Evolutionary conservation across 2,329 filamentous ascomycete genomes (phyloP), one percentile per base, ranked within the genome.

Genomic region (Exophiala spinifera): DNA sequence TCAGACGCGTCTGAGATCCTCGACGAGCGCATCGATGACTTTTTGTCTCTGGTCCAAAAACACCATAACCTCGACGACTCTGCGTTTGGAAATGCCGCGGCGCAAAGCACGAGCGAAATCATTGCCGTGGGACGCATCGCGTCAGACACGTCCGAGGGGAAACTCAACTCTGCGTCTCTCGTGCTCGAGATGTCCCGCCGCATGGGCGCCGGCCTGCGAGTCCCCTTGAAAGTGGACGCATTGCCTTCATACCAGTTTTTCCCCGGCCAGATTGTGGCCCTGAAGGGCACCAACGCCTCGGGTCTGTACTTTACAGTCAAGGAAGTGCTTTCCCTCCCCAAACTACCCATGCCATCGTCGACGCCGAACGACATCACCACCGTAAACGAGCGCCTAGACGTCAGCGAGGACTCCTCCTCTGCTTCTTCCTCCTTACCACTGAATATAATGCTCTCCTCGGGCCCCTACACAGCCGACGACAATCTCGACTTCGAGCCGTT

Each of bases 21-120:
- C 6, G 94, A 99, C 72, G 92, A 97, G 71, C 82, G 91, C 64
- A 96, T 99, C 74, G 91, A 97, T 64, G 90, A 91, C 59, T 96
- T 96, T 65, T 79, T 84, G 55, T 74, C 77, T n/a, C 71, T 91
- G 1, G 78, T 95, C 4, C 85, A 89, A 71, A 82, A 86, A 52
- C 78, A 91, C 61, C 83, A 95, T 70, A 77, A 81, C 13, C 76
- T 96, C 4, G 88, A 94, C 15, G 86, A 94, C 55, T 81, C 82
- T 15, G 87, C 83, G 0, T 95, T 99, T 69, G 91, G 91, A 45
- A 96, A 89, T 68, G 90, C 94, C 11, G 88, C 89, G 19, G 84
- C 81, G 50, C 88, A 95, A 69, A 89, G 89, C 61, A 95, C 90
- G 1, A 86, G 83, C 19, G 90, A 96, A 65, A 84, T 97, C 33